Percentiles rank a stretch among this genome's conserved stretches.
Evolutionary conservation across 495 filamentous ascomycete genomes (phyloP).

Genomic region (Xylaria flabelliformis): DNA sequence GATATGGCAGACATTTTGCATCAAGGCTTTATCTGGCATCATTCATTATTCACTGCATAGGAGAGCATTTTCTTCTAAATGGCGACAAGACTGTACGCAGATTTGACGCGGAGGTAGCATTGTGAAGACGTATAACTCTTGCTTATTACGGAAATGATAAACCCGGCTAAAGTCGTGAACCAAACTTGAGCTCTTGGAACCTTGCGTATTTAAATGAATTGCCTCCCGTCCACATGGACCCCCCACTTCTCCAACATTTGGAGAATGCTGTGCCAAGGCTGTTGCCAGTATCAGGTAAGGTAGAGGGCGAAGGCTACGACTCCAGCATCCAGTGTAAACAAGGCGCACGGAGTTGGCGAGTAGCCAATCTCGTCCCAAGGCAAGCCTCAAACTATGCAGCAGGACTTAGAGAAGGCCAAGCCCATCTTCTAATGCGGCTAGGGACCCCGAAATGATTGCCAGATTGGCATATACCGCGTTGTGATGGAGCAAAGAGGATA

Average conservation of each 20-base stretch:
- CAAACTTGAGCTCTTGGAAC: constrained; percentile 5
- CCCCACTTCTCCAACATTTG: constrained; percentile 20
- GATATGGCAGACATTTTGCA: not conserved
- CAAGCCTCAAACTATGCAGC: not conserved
- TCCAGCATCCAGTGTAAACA: not conserved
- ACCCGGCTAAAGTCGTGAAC: constrained; percentile 20
- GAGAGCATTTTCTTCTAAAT: not conserved
- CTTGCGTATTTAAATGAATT: constrained; percentile 5
- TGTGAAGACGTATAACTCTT: constrained; percentile 9
- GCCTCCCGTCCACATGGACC: constrained; percentile 1
- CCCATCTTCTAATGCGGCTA: not conserved
- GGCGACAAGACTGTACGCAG: not conserved
- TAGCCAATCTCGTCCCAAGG: not conserved
- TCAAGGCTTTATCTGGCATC: not conserved
- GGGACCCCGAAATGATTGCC: constrained; percentile 2
- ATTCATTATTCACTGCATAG: not conserved
- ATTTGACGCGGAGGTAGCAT: constrained; percentile 7
- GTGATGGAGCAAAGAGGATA: not conserved
- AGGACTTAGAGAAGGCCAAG: not conserved
- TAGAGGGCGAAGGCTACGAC: not conserved
- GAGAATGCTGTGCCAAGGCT: constrained; percentile 10
- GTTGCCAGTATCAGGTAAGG: constrained; percentile 16
- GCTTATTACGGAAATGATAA: constrained; percentile 28
- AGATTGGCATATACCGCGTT: constrained; percentile 3
- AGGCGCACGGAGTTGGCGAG: not conserved